phyloP scores from a whole-genome alignment of 441 rosid genomes.

The Gossypium davidsonii region DNA sequence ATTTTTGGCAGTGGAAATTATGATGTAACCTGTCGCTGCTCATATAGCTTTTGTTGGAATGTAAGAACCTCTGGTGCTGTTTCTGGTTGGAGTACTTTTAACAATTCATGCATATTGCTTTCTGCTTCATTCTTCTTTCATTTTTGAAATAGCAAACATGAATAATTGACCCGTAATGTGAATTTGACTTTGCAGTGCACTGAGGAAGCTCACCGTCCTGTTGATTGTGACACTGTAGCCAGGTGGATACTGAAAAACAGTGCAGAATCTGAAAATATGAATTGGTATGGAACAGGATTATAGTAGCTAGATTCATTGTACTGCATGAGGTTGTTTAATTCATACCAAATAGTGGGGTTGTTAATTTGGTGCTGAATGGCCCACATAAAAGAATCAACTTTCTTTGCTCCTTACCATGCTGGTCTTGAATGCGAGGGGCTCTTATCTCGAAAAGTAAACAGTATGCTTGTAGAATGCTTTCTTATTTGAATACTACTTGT shows the following conservation, averaged over 20 bases:
- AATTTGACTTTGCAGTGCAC: conserved; percentile 46
- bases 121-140: not conserved
- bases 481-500: not conserved
- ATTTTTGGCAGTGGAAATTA: conserved; percentile 55
- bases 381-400: not conserved
- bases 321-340: not conserved
- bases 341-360: not conserved
- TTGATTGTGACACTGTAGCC: conserved; percentile 64
- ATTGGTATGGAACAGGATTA: conserved; percentile 30
- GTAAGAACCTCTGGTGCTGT: conserved; percentile 29
- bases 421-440: not conserved
- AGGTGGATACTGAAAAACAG: conserved; percentile 73
- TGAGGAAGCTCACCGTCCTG: conserved; percentile 84
- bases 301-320: conserved; percentile 3
- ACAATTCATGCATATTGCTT: not conserved
- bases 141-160: not conserved
- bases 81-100: conserved; percentile 4
- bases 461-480: not conserved
- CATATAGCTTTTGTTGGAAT: conserved; percentile 72
- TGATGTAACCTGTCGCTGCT: conserved; percentile 57
- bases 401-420: not conserved
- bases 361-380: conserved; percentile 1
- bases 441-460: not conserved
- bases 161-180: conserved; percentile 2
- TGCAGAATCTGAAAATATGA: conserved; percentile 30